Evolutionary conservation across 1,139 yeast genomes (phyloP), one percentile per base, ranked within the genome.

Genomic region (Kodamaea plutei): DNA sequence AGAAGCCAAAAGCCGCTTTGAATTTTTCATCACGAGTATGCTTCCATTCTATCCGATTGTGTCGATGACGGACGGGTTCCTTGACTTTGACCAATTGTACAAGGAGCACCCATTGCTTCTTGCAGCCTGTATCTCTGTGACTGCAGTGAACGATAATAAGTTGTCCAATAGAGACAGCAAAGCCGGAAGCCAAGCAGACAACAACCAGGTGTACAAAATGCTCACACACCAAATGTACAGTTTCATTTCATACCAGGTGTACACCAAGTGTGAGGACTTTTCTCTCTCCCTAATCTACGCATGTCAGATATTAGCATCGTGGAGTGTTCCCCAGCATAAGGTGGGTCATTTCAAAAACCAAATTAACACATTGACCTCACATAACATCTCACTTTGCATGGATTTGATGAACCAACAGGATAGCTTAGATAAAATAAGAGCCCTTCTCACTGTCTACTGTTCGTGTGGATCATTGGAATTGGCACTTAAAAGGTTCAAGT

Each of bases 321-420:
- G 78, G 79, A 61, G 68, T 34, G 52, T 70, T 5, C 75, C 77
- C 2, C 73, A 78, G 3, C 55, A 61, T 20, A 61, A 60, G 38
- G 60, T 70, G 53, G 76, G 76, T 4, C 70, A 73, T 23, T 72
- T 64, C 45, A 69, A 67, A 42, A 73, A 69, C 43, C 78, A 72
- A 39, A 60, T 74, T 48, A 64, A 66, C 38, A 45, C 73, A 15
- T 45, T 74, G 36, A 61, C 64, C 28, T 73, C 74, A 2, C 54
- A 64, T 31, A 64, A 62, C 37, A 47, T 74, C 21, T 59, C 73
- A 2, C 43, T 73, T 15, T 71, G 78, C 43, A 58, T 73, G 15
- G 78, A 73, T 36, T 46, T 72, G 29, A 74, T 74, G 10, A 9
- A 10, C n/a, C 10, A 10, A 10, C 8, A 4, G 10, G 14, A 21